A percentile compares a stretch with the other conserved stretches of the same genome.
These are phyloP conservation scores for Naumovozyma baii DNA, from an alignment of 805 yeast genomes.

Conservation along the genomic window DNA sequence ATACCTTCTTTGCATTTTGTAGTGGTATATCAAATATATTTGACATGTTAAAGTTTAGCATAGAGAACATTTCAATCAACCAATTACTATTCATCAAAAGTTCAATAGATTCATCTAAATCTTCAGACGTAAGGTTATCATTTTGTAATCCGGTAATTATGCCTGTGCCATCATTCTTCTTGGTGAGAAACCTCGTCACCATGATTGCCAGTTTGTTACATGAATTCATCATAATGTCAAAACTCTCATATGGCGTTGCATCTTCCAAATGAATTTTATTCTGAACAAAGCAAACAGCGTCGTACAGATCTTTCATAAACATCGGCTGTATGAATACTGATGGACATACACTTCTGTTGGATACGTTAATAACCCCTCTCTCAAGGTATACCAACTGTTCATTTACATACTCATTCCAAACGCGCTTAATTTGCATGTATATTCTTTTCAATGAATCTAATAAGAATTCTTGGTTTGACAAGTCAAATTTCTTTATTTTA, in stretches of 20 bases:
- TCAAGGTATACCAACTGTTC: conserved; percentile 42
- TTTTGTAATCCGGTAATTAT: not conserved
- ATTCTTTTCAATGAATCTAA: conserved; percentile 42
- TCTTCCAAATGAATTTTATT: conserved; percentile 1
- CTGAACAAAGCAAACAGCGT: conserved; percentile 27
- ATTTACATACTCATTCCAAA: conserved; percentile 53
- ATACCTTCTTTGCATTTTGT: conserved; percentile 20
- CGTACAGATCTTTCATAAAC: conserved; percentile 31
- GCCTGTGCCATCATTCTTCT: not conserved
- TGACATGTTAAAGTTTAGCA: conserved; percentile 12
- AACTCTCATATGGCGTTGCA: conserved; percentile 2
- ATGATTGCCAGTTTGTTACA: conserved; percentile 2
- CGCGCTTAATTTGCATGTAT: conserved; percentile 39
- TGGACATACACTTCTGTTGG: conserved; percentile 35
- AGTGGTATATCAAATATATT: conserved; percentile 16
- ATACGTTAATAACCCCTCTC: conserved; percentile 24
- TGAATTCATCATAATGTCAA: conserved; percentile 1
- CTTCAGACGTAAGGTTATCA: conserved; percentile 4
- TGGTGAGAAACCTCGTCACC: conserved; percentile 4
- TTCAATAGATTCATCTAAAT: conserved; percentile 35
- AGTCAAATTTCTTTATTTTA: conserved; percentile 29
- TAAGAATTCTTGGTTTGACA: conserved; percentile 57
- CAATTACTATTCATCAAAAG: conserved; percentile 47
- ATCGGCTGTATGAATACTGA: conserved; percentile 40
- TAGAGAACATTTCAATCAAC: conserved; percentile 35